Conservation (phyloP, 2,329 filamentous ascomycete genomes). For the Verticillium albo-atrum region DNA sequence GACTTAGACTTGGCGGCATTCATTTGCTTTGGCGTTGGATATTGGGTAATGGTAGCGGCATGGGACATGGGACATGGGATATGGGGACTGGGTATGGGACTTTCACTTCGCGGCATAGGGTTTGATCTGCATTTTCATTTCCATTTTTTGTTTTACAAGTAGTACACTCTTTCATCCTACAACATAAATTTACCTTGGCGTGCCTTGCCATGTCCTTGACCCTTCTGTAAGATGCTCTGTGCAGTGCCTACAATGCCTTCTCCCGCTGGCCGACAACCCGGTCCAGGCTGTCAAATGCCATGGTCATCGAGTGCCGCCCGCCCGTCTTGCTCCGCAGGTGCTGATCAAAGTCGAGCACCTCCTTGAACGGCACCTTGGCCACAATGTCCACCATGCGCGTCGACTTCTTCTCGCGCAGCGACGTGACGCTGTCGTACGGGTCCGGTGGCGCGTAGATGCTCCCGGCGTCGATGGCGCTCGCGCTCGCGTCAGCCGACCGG, state of each 20-base stretch:
- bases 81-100: not conserved
- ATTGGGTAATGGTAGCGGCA: not conserved
- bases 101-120: not conserved
- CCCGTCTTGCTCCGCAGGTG: conserved; percentile 85
- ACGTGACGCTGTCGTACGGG: conserved; percentile 65
- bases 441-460: conserved; percentile 86
- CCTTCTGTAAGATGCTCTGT: too few relatives aligned
- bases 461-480: conserved; percentile 57
- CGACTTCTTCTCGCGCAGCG: conserved; percentile 45
- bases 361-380: conserved; percentile 86
- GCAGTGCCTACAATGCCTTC: conserved; percentile 34
- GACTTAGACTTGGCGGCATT: not conserved
- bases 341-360: conserved; percentile 94
- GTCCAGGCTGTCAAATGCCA: conserved; percentile 55
- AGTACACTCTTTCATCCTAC: not conserved
- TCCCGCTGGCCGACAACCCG: conserved; percentile 50
- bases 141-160: not conserved
- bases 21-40: not conserved
- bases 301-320: conserved; percentile 62
- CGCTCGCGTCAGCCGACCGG: conserved; percentile 32
- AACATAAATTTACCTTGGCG: too few relatives aligned
- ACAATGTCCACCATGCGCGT: conserved; percentile 61
- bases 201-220: too few relatives aligned
- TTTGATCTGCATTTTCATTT: too few relatives aligned
- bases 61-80: not conserved